Conservation (phyloP, 2,329 filamentous ascomycete genomes). For the Trichoderma koningiopsis region DNA sequence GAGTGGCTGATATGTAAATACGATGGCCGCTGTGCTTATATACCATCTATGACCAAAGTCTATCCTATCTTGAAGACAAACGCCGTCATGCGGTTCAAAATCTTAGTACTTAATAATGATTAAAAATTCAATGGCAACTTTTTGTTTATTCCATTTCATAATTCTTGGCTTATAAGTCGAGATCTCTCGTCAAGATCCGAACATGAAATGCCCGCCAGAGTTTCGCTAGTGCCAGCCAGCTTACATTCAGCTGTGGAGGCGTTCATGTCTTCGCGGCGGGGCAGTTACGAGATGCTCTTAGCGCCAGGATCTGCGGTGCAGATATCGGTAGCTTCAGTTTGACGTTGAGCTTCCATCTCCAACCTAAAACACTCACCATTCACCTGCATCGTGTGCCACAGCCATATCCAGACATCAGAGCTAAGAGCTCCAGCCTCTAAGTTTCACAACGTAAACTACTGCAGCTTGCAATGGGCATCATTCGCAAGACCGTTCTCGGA, state of each 20-base stretch:
- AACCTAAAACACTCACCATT: neutral
- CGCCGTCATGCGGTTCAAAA: no score
- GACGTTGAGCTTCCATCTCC: neutral
- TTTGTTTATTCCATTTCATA: no score
- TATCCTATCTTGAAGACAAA: neutral
- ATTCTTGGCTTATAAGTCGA: no score
- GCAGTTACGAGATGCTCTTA: neutral
- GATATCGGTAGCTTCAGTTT: neutral
- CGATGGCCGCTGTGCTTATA: neutral
- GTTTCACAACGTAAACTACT: no score
- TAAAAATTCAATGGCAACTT: neutral
- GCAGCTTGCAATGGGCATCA: neutral
- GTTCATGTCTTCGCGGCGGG: neutral
- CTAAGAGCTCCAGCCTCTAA: neutral
- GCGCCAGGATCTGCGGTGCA: neutral
- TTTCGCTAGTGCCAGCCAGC: neutral
- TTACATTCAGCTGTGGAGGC: neutral
- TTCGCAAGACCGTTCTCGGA: slow-evolving; percentile 10
- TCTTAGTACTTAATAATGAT: neutral
- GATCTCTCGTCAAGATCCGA: no score
- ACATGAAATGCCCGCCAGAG: neutral
- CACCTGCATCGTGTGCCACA: neutral
- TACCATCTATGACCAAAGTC: neutral
- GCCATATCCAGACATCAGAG: neutral
- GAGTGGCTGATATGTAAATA: neutral